Evolutionary conservation across 176 grass and related monocot species (phyloP).

Genomic region (Luzula sylvatica): DNA sequence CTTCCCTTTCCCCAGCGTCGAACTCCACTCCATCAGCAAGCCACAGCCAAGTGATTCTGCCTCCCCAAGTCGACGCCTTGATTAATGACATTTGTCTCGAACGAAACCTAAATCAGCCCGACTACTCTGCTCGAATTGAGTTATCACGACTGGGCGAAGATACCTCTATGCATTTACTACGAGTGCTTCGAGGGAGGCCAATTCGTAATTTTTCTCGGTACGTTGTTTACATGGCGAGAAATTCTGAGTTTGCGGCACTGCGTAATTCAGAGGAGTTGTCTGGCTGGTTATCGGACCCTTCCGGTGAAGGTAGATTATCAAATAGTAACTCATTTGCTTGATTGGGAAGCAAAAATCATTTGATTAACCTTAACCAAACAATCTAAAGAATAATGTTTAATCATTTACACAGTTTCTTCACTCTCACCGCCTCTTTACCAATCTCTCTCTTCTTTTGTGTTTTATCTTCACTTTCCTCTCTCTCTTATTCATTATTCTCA

Average conservation of each 20-base stretch:
- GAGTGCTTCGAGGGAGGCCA: neutral
- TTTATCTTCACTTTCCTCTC: too few relatives aligned
- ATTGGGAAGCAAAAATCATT: too few relatives aligned
- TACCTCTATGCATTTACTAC: neutral
- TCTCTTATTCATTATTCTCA: too few relatives aligned
- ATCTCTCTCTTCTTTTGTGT: neutral
- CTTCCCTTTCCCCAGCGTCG: neutral
- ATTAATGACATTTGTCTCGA: neutral
- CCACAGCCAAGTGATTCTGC: neutral
- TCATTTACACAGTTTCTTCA: neutral
- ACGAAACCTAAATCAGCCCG: neutral
- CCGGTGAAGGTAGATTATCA: neutral
- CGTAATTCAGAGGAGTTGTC: slow-evolving; percentile 1
- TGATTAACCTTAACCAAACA: too few relatives aligned
- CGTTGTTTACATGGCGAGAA: slow-evolving; percentile 3
- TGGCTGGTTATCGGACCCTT: neutral
- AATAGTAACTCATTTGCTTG: too few relatives aligned
- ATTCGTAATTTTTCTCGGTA: neutral
- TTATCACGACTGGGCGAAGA: slow-evolving; percentile 1
- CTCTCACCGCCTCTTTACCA: too few relatives aligned
- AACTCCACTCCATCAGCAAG: neutral
- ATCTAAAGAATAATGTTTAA: too few relatives aligned
- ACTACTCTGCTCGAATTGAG: neutral
- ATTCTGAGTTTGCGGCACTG: neutral
- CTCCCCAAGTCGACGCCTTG: neutral